Conservation (phyloP, 148 eudicot species). For the Limonium bicolor region DNA sequence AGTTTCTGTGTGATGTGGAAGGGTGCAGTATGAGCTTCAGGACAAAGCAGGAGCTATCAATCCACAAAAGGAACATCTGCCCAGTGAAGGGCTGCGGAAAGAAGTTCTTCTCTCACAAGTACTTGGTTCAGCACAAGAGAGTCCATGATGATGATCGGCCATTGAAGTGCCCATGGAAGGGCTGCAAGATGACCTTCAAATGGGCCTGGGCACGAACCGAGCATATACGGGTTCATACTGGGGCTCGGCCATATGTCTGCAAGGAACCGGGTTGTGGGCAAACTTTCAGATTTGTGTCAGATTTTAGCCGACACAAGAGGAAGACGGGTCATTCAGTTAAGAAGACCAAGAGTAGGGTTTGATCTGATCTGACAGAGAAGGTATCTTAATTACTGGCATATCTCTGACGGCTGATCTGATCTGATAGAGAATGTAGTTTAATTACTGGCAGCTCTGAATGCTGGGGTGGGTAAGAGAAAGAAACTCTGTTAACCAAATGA, state of each 20-base stretch:
- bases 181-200: constrained; percentile 88
- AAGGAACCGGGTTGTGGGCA: constrained; percentile 74
- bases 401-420: too few species aligned
- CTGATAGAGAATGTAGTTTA: too few species aligned
- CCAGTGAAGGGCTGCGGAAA: constrained; percentile 86
- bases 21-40: constrained; percentile 82
- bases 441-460: too few species aligned
- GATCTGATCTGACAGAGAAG: too few species aligned
- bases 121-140: constrained; percentile 83
- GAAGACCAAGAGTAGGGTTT: too few species aligned
- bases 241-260: constrained; percentile 87
- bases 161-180: constrained; percentile 95
- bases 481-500: too few species aligned
- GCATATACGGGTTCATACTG: constrained; percentile 90
- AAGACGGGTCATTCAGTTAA: constrained; percentile 85
- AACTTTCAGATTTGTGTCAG: constrained; percentile 90
- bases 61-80: constrained; percentile 67
- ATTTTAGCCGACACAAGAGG: constrained; percentile 96
- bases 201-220: constrained; percentile 99
- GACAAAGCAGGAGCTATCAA: constrained; percentile 44
- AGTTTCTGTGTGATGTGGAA: constrained; percentile 58
- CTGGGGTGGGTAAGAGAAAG: too few species aligned
- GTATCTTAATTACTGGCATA: too few species aligned
- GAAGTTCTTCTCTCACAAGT: constrained; percentile 94
- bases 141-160: constrained; percentile 92